Evolutionary conservation across 805 yeast species (phyloP).

Genomic region (Maudiozyma barnettii): DNA sequence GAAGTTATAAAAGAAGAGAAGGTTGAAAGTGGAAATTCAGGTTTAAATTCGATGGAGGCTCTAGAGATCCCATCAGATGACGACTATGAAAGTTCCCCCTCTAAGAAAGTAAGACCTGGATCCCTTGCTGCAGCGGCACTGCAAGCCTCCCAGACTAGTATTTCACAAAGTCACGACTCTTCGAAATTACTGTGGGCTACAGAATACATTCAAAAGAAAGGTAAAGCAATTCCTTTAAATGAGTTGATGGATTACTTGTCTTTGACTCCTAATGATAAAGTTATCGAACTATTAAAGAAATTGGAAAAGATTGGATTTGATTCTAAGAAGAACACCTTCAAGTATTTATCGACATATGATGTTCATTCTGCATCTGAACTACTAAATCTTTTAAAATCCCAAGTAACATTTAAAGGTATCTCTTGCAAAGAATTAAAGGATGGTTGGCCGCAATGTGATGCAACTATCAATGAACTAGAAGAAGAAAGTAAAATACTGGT

Average conservation of each 20-base stretch:
- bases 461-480: slow-evolving; percentile 71
- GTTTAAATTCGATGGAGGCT: not conserved
- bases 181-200: slow-evolving; percentile 87
- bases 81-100: slow-evolving; percentile 18
- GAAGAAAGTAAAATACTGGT: slow-evolving; percentile 69
- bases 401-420: slow-evolving; percentile 80
- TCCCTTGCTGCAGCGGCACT: slow-evolving; percentile 26
- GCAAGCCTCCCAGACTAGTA: slow-evolving; percentile 22
- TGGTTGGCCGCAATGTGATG: slow-evolving; percentile 90
- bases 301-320: slow-evolving; percentile 71
- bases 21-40: not conserved
- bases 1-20: slow-evolving; percentile 4
- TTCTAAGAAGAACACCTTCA: slow-evolving; percentile 52
- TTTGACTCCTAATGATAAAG: slow-evolving; percentile 45
- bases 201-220: slow-evolving; percentile 68
- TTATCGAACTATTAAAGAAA: slow-evolving; percentile 62
- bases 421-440: slow-evolving; percentile 63
- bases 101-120: slow-evolving; percentile 26
- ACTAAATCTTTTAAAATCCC: slow-evolving; percentile 61
- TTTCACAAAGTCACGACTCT: slow-evolving; percentile 47
- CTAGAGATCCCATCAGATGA: slow-evolving; percentile 14
- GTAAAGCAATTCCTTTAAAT: slow-evolving; percentile 55
- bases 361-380: slow-evolving; percentile 75
- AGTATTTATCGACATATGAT: slow-evolving; percentile 82
- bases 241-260: slow-evolving; percentile 62